These are phyloP conservation scores for Physaria fendleri DNA, from an alignment of 345 rosid species.

Conservation along the genomic window DNA sequence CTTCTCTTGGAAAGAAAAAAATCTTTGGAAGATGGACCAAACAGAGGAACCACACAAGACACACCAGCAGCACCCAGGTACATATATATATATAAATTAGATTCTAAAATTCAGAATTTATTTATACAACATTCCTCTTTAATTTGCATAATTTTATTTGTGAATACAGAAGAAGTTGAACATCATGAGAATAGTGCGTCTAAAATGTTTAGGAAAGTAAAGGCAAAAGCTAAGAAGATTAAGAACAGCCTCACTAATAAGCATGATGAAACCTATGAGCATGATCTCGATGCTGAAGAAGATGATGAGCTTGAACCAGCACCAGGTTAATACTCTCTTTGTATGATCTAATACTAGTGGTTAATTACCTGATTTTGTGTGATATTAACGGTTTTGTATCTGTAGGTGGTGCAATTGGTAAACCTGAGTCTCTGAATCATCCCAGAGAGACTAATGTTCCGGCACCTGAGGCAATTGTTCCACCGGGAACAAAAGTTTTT, in stretches of 20 bases:
- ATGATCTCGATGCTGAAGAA: conserved; percentile 43
- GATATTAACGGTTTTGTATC: neutral
- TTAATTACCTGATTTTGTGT: neutral
- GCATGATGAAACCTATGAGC: conserved; percentile 19
- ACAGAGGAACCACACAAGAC: conserved; percentile 22
- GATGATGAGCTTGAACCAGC: conserved; percentile 36
- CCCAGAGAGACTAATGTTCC: conserved; percentile 20
- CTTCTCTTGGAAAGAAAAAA: neutral
- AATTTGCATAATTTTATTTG: neutral
- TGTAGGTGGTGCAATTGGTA: conserved; percentile 5
- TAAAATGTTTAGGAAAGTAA: conserved; percentile 54
- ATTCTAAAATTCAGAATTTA: neutral
- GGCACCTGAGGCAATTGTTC: conserved; percentile 20
- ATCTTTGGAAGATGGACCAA: conserved; percentile 19
- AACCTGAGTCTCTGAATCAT: conserved; percentile 20
- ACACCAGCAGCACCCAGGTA: conserved; percentile 22
- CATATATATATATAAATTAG: neutral
- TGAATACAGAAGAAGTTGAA: conserved; percentile 36
- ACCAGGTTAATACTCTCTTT: conserved; percentile 26
- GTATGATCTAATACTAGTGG: neutral
- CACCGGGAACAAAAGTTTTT: conserved; percentile 14
- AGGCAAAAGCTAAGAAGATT: conserved; percentile 63
- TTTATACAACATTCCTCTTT: neutral
- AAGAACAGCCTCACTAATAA: conserved; percentile 48
- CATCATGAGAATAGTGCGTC: conserved; percentile 45